These are phyloP conservation scores for Protomyces macrosporus DNA, from an alignment of 1,139 yeast species.

Conservation along the genomic window DNA sequence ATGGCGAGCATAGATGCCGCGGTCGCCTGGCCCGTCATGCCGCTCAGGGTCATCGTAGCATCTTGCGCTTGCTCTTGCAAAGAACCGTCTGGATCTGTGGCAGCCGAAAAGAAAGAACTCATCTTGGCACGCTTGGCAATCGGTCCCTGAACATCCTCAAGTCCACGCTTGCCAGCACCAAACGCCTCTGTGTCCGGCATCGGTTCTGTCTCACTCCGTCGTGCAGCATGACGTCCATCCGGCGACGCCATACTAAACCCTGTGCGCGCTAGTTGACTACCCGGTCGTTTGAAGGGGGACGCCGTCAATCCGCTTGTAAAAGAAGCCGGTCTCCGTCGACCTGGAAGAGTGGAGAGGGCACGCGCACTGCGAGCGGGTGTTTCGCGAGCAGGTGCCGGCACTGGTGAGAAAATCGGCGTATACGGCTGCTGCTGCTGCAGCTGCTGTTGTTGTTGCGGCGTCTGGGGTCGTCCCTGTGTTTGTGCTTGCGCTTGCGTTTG, in stretches of 20 bases:
- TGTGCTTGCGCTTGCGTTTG: not conserved
- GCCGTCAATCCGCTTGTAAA: slow-evolving; percentile 1
- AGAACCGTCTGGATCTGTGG: not conserved
- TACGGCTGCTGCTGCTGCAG: slow-evolving; percentile 1
- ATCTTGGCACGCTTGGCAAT: slow-evolving; percentile 11
- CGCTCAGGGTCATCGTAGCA: not conserved
- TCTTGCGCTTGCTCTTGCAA: not conserved
- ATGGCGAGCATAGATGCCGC: slow-evolving; percentile 22
- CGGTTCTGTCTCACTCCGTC: not conserved
- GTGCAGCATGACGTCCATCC: not conserved
- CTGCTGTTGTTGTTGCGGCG: not conserved
- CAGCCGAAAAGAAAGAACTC: no score
- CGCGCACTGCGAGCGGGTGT: no score
- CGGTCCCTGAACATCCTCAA: slow-evolving; percentile 22
- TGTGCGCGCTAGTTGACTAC: slow-evolving; percentile 1
- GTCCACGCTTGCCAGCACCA: slow-evolving; percentile 7
- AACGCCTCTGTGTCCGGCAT: not conserved
- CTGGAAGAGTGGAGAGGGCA: no score
- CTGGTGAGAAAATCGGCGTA: slow-evolving; percentile 15
- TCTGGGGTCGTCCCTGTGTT: not conserved
- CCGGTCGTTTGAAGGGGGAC: slow-evolving; percentile 10
- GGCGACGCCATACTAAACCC: not conserved
- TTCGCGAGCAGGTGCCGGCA: not conserved
- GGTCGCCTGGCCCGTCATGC: slow-evolving; percentile 9
- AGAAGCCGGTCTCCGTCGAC: slow-evolving; percentile 1